Evolutionary conservation across 305 asterid genomes (phyloP).

Genomic region (Solanum aculeatissimum): DNA sequence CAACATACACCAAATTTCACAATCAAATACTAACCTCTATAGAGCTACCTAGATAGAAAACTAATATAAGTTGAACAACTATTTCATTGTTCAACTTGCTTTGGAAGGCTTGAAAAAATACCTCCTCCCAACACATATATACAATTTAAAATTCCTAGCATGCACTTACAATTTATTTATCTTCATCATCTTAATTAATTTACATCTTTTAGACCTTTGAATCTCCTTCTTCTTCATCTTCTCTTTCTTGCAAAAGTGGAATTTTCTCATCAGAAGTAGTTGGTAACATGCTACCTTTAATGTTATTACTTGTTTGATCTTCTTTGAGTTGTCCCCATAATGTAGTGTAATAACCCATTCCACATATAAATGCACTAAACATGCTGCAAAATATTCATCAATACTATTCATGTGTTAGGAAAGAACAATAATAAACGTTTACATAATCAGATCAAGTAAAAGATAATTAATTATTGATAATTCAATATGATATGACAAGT

Average conservation of each 20-base stretch:
- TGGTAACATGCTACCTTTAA: background rate
- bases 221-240: background rate
- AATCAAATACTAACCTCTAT: background rate
- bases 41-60: background rate
- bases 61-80: conserved; percentile 4
- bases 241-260: conserved; percentile 37
- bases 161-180: background rate
- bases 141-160: background rate
- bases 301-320: conserved; percentile 10
- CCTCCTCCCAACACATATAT: conserved; percentile 6
- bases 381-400: conserved; percentile 24
- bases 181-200: background rate
- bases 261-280: conserved; percentile 19
- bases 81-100: conserved; percentile 3
- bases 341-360: conserved; percentile 51
- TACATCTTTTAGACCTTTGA: conserved; percentile 1
- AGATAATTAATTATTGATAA: background rate
- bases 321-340: conserved; percentile 58
- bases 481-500: background rate
- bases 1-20: background rate
- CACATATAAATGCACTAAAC: conserved; percentile 58
- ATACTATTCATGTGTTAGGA: background rate
- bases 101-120: conserved; percentile 2
- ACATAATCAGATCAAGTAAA: background rate
- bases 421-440: background rate